Percentiles rank a stretch among this genome's conserved stretches.
phyloP scores from a whole-genome alignment of 2,329 filamentous ascomycete genomes.

The Claviceps pazoutovae region DNA sequence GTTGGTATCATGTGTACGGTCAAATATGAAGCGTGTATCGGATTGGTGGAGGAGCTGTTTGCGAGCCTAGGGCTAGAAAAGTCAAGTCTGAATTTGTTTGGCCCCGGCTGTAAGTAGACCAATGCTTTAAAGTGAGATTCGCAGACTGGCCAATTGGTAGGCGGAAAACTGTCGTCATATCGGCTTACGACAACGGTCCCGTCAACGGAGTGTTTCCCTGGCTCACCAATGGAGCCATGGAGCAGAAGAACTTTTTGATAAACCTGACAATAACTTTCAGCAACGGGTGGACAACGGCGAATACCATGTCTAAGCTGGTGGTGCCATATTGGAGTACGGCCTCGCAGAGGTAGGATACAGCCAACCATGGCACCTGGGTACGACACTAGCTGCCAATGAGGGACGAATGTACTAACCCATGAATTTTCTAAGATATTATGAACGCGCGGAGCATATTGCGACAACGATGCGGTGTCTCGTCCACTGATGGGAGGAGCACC shows the following conservation, averaged over 20 bases:
- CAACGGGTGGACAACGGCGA: not conserved
- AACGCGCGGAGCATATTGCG: slow-evolving; percentile 68
- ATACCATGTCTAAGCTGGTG: not conserved
- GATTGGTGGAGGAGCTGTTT: slow-evolving; percentile 50
- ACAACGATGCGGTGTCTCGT: slow-evolving; percentile 47
- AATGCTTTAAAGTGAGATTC: slow-evolving; percentile 86
- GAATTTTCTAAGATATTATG: slow-evolving; percentile 67
- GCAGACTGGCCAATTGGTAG: slow-evolving; percentile 73
- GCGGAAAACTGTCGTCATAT: slow-evolving; percentile 72
- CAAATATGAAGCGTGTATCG: slow-evolving; percentile 64
- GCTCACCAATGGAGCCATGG: slow-evolving; percentile 67
- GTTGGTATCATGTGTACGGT: slow-evolving; percentile 78
- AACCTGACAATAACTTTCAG: slow-evolving; percentile 42
- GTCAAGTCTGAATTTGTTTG: slow-evolving; percentile 78
- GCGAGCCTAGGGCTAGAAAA: slow-evolving; percentile 73
- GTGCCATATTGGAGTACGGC: not conserved
- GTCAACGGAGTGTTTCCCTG: slow-evolving; percentile 53
- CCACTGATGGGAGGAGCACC: slow-evolving; percentile 41
- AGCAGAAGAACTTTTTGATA: slow-evolving; percentile 83
- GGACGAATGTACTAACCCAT: slow-evolving; percentile 48
- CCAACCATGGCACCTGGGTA: not conserved
- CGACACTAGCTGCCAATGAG: not conserved
- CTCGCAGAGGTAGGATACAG: not conserved
- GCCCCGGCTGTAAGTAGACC: slow-evolving; percentile 79
- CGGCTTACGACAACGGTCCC: slow-evolving; percentile 68